Base-by-base conservation (phyloP, 2,329 filamentous ascomycete genomes). In the Aspergillus ochraceoroseus region DNA sequence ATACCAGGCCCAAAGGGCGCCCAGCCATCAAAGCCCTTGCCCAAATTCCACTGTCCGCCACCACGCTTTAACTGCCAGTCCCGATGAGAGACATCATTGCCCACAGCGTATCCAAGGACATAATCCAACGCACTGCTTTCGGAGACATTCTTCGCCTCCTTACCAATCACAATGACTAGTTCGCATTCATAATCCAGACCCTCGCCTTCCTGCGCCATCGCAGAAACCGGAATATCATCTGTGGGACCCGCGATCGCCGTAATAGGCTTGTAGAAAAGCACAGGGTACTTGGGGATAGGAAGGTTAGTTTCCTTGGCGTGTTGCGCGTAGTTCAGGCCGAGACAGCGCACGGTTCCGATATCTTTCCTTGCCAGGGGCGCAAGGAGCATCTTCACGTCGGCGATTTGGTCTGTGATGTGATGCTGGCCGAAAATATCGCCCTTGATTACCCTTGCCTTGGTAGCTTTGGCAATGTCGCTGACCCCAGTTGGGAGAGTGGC, bases 171-270 rank as follows among this genome's bases (percentile, higher is more conserved):
- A 25, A 79, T 72, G 9, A 87, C 82, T 5, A 90, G 73, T 66
- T 90, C 85, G 59, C 83, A 86, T 65, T 90, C 85, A 63, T 89
- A 89, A 64, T 89, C 85, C 12, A 87, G 66, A 0, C 80, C 80
- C n/a, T 70, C 67, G 32, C 71, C 71, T 46, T 81, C 72, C 62
- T 87, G 84, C 0, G 82, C 83, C 44, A 84, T 67, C 2, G 64
- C 55, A 14, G 79, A 76, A 23, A 90, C 71, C 2, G 82, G 82
- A 37, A 87, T 82, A 1, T 79, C 70, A 51, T 84, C 80, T 2
- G 63, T 70, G 0, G 83, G 83, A 2, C 82, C 83, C 0, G 74
- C 62, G 15, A 87, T 71, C 0, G 83, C 69, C 2, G 83, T 85
- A 5, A 72, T 60, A 3, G 84, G 83, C 63, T 87, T 87, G 67